Percentiles rank a stretch among this genome's conserved stretches.
Conservation (phyloP, 2,329 filamentous ascomycete genomes). For the Neofusicoccum parvum region DNA sequence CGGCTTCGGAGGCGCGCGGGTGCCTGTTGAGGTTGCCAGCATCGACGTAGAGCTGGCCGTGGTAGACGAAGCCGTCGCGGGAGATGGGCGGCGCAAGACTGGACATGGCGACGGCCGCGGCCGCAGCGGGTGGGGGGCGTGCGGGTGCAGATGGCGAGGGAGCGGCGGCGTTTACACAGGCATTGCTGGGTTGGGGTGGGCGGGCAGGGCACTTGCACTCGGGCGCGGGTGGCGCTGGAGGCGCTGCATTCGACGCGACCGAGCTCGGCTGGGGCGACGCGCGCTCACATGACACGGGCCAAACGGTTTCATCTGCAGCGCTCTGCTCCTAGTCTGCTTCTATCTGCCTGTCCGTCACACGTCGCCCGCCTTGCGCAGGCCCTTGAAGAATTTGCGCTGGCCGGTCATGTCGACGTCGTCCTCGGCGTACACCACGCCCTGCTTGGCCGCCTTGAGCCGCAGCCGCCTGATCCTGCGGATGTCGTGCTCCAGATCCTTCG, state of each 20-base stretch:
- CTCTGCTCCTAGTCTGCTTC: too few relatives aligned
- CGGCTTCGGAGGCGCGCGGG: conserved; percentile 33
- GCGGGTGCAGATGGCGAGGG: background rate
- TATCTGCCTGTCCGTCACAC: background rate
- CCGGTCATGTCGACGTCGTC: conserved; percentile 13
- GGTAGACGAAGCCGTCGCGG: conserved; percentile 34
- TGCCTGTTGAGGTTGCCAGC: conserved; percentile 36
- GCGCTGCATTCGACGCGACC: too few relatives aligned
- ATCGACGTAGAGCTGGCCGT: conserved; percentile 34
- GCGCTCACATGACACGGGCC: background rate
- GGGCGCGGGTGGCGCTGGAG: too few relatives aligned
- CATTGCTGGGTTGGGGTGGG: too few relatives aligned
- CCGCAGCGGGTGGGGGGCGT: background rate
- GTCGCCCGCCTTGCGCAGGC: background rate
- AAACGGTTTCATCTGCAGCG: too few relatives aligned
- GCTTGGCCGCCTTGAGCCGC: conserved; percentile 27
- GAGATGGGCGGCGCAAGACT: conserved; percentile 33
- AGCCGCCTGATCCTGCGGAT: conserved; percentile 32
- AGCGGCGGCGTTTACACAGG: too few relatives aligned
- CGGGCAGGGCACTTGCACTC: too few relatives aligned
- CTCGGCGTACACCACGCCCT: conserved; percentile 23
- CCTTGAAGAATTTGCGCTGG: background rate
- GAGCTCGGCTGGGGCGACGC: too few relatives aligned
- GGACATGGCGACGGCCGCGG: conserved; percentile 24
- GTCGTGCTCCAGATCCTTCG: conserved; percentile 45